Evolutionary conservation across 345 rosid genomes (phyloP).

Genomic region (Bruguiera sexangula): DNA sequence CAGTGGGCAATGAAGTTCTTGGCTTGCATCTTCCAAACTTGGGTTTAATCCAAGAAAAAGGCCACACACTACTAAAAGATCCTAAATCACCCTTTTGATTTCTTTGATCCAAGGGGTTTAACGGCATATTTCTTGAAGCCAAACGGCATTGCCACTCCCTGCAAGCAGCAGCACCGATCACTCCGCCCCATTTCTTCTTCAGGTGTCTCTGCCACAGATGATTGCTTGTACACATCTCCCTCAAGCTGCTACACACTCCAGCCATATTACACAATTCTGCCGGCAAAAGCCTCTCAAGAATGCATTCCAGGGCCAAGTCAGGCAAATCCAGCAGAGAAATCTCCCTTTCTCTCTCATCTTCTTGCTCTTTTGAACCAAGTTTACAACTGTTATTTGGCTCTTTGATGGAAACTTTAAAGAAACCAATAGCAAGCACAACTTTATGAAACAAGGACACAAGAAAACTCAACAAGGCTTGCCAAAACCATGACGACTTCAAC

Average conservation of each 20-base stretch:
- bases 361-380: constrained; percentile 8
- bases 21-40: constrained; percentile 37
- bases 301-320: constrained; percentile 72
- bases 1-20: constrained; percentile 37
- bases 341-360: not conserved
- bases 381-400: constrained; percentile 7
- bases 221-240: constrained; percentile 69
- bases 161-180: constrained; percentile 69
- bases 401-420: constrained; percentile 9
- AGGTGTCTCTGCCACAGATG: constrained; percentile 75
- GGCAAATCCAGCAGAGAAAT: constrained; percentile 81
- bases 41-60: constrained; percentile 45
- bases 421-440: constrained; percentile 18
- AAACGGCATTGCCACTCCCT: constrained; percentile 61
- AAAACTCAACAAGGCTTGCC: constrained; percentile 29
- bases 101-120: constrained; percentile 32
- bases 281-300: constrained; percentile 80
- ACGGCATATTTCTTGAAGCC: constrained; percentile 37
- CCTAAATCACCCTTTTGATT: constrained; percentile 30
- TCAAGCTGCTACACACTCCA: constrained; percentile 64
- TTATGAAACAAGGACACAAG: constrained; percentile 27
- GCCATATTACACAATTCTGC: constrained; percentile 73
- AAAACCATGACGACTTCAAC: constrained; percentile 27
- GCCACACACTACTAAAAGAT: constrained; percentile 30
- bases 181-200: constrained; percentile 69